A percentile compares a stretch with the other conserved stretches of the same genome.
Conservation (phyloP, 192 early-diverging fungal genomes). For the Coemansia sp. region DNA sequence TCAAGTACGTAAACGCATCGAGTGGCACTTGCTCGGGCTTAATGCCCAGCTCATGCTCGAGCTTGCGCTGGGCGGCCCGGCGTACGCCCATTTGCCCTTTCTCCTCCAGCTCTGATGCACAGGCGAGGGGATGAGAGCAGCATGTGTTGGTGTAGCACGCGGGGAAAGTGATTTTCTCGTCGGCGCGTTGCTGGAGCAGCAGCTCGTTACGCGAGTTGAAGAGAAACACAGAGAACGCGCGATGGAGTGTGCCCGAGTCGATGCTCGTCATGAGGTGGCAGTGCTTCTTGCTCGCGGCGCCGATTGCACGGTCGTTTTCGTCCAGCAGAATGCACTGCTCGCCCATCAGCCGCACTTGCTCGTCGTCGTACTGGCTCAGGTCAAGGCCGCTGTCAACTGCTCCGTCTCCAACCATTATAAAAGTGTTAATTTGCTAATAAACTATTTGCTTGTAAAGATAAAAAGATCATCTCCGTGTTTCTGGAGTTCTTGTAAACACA, state of each 20-base stretch:
- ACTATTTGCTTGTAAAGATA: neutral
- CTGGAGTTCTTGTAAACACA: too few relatives aligned
- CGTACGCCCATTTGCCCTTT: slow-evolving; percentile 78
- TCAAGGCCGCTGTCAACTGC: slow-evolving; percentile 28
- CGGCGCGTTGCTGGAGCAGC: slow-evolving; percentile 91
- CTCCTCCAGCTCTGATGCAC: slow-evolving; percentile 74
- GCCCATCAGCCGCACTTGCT: slow-evolving; percentile 92
- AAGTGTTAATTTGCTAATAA: neutral
- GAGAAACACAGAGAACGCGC: slow-evolving; percentile 95
- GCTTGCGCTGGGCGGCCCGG: slow-evolving; percentile 88
- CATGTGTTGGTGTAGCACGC: slow-evolving; percentile 97
- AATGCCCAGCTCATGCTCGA: slow-evolving; percentile 96
- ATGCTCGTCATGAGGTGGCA: slow-evolving; percentile 98
- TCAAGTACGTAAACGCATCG: slow-evolving; percentile 85
- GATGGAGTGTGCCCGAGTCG: slow-evolving; percentile 82
- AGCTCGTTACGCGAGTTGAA: slow-evolving; percentile 86
- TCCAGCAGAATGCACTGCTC: slow-evolving; percentile 98
- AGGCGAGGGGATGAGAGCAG: slow-evolving; percentile 94
- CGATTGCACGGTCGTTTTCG: slow-evolving; percentile 79
- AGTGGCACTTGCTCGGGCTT: slow-evolving; percentile 71
- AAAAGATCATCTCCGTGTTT: neutral
- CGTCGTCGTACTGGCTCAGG: slow-evolving; percentile 66
- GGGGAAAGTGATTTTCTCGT: slow-evolving; percentile 98
- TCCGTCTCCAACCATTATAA: slow-evolving; percentile 10
- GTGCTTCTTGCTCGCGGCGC: slow-evolving; percentile 87